Conservation (phyloP, 352 stramenopile genomes). For the Phytophthora fragariae region DNA sequence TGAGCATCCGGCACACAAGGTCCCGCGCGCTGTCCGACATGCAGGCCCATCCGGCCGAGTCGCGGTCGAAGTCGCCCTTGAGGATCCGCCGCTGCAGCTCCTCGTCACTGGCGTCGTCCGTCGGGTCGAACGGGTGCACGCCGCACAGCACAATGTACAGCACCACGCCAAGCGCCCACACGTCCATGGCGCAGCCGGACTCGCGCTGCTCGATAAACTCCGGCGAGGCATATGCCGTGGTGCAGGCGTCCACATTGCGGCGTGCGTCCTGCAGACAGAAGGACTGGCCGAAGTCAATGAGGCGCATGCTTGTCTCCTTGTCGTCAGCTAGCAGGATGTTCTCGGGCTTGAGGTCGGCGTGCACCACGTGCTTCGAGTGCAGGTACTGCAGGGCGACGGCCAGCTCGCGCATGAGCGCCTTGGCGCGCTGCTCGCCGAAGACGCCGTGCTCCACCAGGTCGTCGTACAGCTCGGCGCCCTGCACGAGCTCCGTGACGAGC, state of each 20-base stretch:
- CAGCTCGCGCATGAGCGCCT: constrained; percentile 48
- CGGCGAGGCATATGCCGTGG: constrained; percentile 50
- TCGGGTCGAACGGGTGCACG: constrained; percentile 64
- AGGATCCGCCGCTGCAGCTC: constrained; percentile 52
- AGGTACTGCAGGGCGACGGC: constrained; percentile 48
- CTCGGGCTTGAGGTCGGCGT: constrained; percentile 66
- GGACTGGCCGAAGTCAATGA: constrained; percentile 88
- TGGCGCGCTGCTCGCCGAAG: constrained; percentile 47
- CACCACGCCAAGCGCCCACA: constrained; percentile 68
- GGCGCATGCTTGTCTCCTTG: constrained; percentile 49
- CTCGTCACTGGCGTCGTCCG: constrained; percentile 52
- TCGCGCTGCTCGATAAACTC: constrained; percentile 45
- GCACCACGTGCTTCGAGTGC: constrained; percentile 55
- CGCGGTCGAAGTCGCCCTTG: constrained; percentile 44
- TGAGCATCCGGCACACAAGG: constrained; percentile 55
- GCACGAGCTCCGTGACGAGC: constrained; percentile 63
- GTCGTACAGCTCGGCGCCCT: constrained; percentile 63
- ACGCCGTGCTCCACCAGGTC: constrained; percentile 52
- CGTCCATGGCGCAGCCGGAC: constrained; percentile 52
- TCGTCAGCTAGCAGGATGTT: constrained; percentile 56
- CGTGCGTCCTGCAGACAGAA: constrained; percentile 38
- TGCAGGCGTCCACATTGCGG: constrained; percentile 37
- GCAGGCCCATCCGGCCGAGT: constrained; percentile 43
- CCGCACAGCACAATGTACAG: constrained; percentile 65
- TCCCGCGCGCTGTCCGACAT: constrained; percentile 53